Percentiles rank a stretch among this genome's conserved stretches.
phyloP scores from a whole-genome alignment of 2,329 filamentous ascomycete species.

The Biscogniauxia marginata region DNA sequence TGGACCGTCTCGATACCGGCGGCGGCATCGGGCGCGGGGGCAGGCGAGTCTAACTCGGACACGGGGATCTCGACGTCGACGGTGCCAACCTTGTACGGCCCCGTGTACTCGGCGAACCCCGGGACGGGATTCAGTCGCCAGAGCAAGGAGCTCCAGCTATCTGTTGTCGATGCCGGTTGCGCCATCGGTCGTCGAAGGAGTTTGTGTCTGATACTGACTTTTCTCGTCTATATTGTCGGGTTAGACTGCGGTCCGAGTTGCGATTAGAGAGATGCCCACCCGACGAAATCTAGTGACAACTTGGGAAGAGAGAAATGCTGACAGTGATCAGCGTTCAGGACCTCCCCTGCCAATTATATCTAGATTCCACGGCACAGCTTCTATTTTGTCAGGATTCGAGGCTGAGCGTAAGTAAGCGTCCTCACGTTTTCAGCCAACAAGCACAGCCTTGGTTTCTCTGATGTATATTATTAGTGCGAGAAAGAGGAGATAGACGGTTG shows the following conservation, averaged over 20 bases:
- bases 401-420: not conserved
- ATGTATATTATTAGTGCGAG: not conserved
- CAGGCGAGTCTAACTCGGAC: slow-evolving; percentile 54
- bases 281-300: too few relatives aligned
- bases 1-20: slow-evolving; percentile 68
- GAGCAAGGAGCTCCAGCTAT: slow-evolving; percentile 47
- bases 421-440: not conserved
- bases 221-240: not conserved
- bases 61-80: slow-evolving; percentile 79
- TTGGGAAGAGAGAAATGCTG: not conserved
- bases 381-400: not conserved
- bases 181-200: slow-evolving; percentile 20
- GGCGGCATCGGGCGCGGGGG: slow-evolving; percentile 52
- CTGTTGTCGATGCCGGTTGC: slow-evolving; percentile 21
- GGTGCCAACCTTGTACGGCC: slow-evolving; percentile 75
- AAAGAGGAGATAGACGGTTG: not conserved
- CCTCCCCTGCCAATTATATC: too few relatives aligned
- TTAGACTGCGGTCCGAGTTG: too few relatives aligned
- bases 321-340: too few relatives aligned
- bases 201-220: not conserved
- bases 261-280: not conserved
- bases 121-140: slow-evolving; percentile 66
- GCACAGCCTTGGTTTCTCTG: not conserved
- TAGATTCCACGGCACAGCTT: not conserved
- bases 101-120: slow-evolving; percentile 71